phyloP scores from a whole-genome alignment of 129 eudicot species.

The Flaveria brownii region DNA sequence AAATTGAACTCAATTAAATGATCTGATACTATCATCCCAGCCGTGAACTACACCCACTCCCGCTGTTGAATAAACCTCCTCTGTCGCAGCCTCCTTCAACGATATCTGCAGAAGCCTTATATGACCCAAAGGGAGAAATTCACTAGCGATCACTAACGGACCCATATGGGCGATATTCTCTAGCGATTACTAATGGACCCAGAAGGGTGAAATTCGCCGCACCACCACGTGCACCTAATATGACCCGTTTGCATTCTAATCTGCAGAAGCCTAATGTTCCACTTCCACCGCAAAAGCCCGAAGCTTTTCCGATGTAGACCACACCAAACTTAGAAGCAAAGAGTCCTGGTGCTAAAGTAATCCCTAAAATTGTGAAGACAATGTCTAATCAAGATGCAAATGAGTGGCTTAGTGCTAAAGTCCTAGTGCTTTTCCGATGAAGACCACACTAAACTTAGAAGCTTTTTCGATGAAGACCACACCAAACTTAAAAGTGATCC shows the following conservation, averaged over 20 bases:
- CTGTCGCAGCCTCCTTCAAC: conserved; percentile 55
- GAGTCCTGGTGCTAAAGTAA: conserved; percentile 44
- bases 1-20: conserved; percentile 58
- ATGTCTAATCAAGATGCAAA: conserved; percentile 26
- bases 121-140: too few relatives aligned
- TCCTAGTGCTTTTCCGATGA: too few relatives aligned
- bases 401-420: too few relatives aligned
- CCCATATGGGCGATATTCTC: too few relatives aligned
- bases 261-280: conserved; percentile 38
- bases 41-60: conserved; percentile 91
- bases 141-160: too few relatives aligned
- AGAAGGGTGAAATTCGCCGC: conserved; percentile 54
- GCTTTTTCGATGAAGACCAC: too few relatives aligned
- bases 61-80: conserved; percentile 57
- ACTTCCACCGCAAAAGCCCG: conserved; percentile 37
- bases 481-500: too few relatives aligned
- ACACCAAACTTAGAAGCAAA: conserved; percentile 27
- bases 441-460: too few relatives aligned
- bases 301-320: conserved; percentile 23
- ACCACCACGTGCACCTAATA: conserved; percentile 71
- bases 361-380: conserved; percentile 42
- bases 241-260: conserved; percentile 50
- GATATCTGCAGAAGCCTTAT: conserved; percentile 27
- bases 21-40: conserved; percentile 86
- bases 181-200: conserved; percentile 37